Evolutionary conservation across 306 rosid species (phyloP), one percentile per base, ranked within the genome.

Genomic region (Dryas octopetala): DNA sequence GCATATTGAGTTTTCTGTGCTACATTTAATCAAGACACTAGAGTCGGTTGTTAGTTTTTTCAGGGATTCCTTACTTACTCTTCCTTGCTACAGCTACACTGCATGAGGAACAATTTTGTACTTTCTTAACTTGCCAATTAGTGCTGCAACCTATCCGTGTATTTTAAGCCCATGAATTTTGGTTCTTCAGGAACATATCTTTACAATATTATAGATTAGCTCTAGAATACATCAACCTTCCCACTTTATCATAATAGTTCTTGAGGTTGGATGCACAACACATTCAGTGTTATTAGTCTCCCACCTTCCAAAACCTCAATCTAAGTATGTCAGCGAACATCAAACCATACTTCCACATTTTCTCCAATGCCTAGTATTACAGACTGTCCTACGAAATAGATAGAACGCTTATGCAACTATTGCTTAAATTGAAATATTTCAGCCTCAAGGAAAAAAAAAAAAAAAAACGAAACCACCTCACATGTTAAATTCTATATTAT

Each of bases 1-100:
- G 9, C 62, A 62, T 78, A 51, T 69, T 62, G 67, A 74, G 55
- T 19, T 55, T 57, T 32, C 45, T 4, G 61, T n/a, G 61, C 32
- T 55, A n/a, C 17, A 55, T 17, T 55, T 19, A 55, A 55, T 19
- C 57, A 52, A 32, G 38, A 32, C 38, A 26, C 41, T 38, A 6
- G 12, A 32, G 65, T 44, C 38, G 11, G 62, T 13, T 17, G 7
- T 64, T 12, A 6, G 47, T 59, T 46, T 46, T 23, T 38, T 53
- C 76, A 44, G 55, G 14, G 55, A 16, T 11, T 12, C 55, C 57
- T 46, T 0, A 11, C 10, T 12, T 61, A 38, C 44, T 61, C 41
- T 32, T 61, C 44, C 13, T 7, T 12, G 55, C 55, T 13, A 10
- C 55, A 2, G 16, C 65, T 60, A 60, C 32, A 28, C 44, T 28